Conservation (phyloP, 495 filamentous ascomycete genomes). For the Melanomma pulvis-pyrius region DNA sequence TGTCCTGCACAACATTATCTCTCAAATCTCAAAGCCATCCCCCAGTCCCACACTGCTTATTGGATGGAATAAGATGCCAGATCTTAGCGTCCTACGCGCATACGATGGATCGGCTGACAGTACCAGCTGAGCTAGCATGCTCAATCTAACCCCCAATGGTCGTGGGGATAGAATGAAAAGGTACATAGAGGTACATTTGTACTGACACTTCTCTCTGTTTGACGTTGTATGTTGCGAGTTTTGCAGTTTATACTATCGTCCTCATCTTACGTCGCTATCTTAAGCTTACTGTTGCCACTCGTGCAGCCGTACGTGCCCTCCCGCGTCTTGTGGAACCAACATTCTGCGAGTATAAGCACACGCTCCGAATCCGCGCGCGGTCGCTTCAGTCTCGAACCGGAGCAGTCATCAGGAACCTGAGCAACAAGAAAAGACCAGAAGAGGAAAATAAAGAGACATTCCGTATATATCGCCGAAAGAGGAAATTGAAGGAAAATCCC, state of each 20-base stretch:
- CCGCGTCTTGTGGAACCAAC: neutral
- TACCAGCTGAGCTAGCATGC: conserved; percentile 30
- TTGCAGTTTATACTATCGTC: neutral
- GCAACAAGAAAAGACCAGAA: neutral
- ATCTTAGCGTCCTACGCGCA: conserved; percentile 28
- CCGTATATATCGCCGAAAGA: neutral
- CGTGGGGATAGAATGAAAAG: neutral
- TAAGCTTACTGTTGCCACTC: conserved; percentile 34
- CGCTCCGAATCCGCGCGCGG: neutral
- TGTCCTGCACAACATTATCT: conserved; percentile 11
- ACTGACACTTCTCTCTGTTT: neutral
- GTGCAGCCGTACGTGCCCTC: neutral
- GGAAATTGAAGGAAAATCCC: neutral
- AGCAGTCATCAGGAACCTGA: neutral
- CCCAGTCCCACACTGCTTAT: neutral
- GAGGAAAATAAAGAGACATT: neutral
- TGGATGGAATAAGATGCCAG: conserved; percentile 8
- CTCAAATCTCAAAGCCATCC: conserved; percentile 2
- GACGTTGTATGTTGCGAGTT: neutral
- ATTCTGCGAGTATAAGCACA: neutral
- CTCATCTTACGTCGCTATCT: conserved; percentile 9
- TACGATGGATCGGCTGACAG: conserved; percentile 31
- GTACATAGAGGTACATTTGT: neutral
- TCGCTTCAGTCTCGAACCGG: neutral
- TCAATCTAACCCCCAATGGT: neutral